Percentiles rank a stretch among this genome's conserved stretches.
Evolutionary conservation across 2,329 filamentous ascomycete genomes (phyloP).

Genomic region (Penicillium sp.): DNA sequence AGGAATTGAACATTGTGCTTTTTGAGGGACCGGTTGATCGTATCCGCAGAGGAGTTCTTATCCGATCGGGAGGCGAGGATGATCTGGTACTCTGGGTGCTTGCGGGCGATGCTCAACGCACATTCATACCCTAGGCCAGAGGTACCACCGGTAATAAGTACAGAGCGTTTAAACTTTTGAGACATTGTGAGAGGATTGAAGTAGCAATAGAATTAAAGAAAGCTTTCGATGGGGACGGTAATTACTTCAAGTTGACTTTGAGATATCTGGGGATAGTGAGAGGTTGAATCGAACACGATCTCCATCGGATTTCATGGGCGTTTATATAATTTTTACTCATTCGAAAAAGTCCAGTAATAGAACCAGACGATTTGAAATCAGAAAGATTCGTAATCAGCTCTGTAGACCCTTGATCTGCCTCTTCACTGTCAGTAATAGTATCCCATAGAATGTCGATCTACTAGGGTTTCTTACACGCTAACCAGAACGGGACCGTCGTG

Average conservation of each 20-base stretch:
- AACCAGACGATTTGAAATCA: too few species aligned
- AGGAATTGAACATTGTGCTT: slow-evolving; percentile 50
- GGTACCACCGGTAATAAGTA: slow-evolving; percentile 53
- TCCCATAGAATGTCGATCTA: background rate
- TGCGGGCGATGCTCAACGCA: slow-evolving; percentile 46
- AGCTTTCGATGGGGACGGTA: too few species aligned
- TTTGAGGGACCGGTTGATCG: slow-evolving; percentile 48
- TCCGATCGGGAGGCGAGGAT: slow-evolving; percentile 53
- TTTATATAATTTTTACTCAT: background rate
- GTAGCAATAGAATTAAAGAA: background rate
- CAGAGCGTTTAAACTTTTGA: slow-evolving; percentile 2
- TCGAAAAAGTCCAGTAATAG: too few species aligned
- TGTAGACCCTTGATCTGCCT: too few species aligned
- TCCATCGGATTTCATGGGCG: background rate
- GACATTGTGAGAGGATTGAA: slow-evolving; percentile 6
- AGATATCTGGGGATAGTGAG: too few species aligned
- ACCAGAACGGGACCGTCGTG: background rate
- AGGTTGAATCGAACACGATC: background rate
- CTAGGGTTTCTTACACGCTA: background rate
- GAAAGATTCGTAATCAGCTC: background rate
- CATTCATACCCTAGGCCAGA: slow-evolving; percentile 49
- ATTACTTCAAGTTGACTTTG: too few species aligned
- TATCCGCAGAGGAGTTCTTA: slow-evolving; percentile 42
- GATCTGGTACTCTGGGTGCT: slow-evolving; percentile 47
- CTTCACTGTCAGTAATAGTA: too few species aligned